phyloP scores from a whole-genome alignment of 768 basidiomycete genomes.

The Lentinula lateritia region DNA sequence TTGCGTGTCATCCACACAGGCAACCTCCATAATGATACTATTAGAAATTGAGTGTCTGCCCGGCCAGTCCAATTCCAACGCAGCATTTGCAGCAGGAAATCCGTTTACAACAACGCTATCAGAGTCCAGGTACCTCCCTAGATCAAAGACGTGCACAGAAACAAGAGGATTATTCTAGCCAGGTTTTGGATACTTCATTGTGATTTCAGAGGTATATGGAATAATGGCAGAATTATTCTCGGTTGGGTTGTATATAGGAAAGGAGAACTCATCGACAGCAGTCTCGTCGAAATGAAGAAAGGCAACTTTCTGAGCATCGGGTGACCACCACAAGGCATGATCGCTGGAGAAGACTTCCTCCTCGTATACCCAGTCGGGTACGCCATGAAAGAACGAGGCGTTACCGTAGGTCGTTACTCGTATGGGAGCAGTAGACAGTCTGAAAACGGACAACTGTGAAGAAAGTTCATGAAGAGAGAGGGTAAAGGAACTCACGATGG shows the following conservation, averaged over 20 bases:
- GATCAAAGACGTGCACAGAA: constrained; percentile 75
- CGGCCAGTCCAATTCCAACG: constrained; percentile 63
- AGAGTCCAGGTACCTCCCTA: constrained; percentile 43
- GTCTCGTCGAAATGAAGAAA: constrained; percentile 90
- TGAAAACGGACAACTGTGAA: background rate
- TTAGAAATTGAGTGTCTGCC: constrained; percentile 50
- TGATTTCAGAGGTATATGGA: constrained; percentile 74
- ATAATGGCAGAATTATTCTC: constrained; percentile 61
- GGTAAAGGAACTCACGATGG: constrained; percentile 43
- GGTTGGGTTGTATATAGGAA: constrained; percentile 90
- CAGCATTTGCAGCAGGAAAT: constrained; percentile 33
- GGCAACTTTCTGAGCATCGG: constrained; percentile 67
- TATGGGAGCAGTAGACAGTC: constrained; percentile 39
- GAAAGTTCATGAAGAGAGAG: background rate
- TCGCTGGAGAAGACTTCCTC: constrained; percentile 79
- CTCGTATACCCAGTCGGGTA: constrained; percentile 97
- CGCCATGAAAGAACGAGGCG: constrained; percentile 84
- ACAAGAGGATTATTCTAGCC: constrained; percentile 88
- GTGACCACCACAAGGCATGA: constrained; percentile 89
- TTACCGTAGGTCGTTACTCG: constrained; percentile 81
- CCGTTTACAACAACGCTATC: constrained; percentile 20
- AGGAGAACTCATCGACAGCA: constrained; percentile 76
- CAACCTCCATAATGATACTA: constrained; percentile 75
- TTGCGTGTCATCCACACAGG: constrained; percentile 76
- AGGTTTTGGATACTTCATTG: constrained; percentile 82